Evolutionary conservation across 495 filamentous ascomycete species (phyloP).

Genomic region (Pseudevernia furfuracea): DNA sequence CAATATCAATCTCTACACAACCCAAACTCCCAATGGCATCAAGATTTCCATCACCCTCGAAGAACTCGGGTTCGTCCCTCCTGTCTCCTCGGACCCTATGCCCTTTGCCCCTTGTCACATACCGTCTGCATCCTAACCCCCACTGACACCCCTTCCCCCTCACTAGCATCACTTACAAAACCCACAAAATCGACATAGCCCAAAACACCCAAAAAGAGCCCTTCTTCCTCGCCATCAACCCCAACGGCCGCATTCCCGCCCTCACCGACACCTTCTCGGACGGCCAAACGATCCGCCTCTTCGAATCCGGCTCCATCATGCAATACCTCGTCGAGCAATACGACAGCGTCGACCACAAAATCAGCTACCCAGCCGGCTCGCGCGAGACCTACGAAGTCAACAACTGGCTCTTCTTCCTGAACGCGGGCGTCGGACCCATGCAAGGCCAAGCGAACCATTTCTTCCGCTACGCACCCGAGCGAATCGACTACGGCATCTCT

Average conservation of each 20-base stretch:
- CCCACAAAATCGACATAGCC: constrained; percentile 59
- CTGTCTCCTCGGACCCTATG: neutral
- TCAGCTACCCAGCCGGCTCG: constrained; percentile 68
- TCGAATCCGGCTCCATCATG: constrained; percentile 80
- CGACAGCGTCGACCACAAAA: constrained; percentile 67
- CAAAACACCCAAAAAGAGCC: constrained; percentile 75
- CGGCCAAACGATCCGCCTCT: constrained; percentile 65
- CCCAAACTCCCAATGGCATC: constrained; percentile 49
- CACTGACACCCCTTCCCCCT: neutral
- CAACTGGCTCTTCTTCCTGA: constrained; percentile 68
- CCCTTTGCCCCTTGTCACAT: neutral
- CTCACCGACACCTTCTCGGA: constrained; percentile 69
- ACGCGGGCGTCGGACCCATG: constrained; percentile 84
- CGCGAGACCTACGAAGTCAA: constrained; percentile 71
- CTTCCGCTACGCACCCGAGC: constrained; percentile 75
- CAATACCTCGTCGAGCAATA: constrained; percentile 78
- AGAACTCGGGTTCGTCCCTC: constrained; percentile 54
- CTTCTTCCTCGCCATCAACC: constrained; percentile 90
- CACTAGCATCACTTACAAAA: constrained; percentile 49
- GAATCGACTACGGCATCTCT: constrained; percentile 75
- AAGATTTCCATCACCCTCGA: constrained; percentile 88
- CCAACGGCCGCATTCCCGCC: constrained; percentile 92
- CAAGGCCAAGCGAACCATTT: constrained; percentile 94
- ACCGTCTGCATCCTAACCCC: neutral
- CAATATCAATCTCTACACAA: constrained; percentile 44